Evolutionary conservation across 202 grass and related monocot species (phyloP), one percentile per base, ranked within the genome.

Genomic region (Hordeum pubiflorum): DNA sequence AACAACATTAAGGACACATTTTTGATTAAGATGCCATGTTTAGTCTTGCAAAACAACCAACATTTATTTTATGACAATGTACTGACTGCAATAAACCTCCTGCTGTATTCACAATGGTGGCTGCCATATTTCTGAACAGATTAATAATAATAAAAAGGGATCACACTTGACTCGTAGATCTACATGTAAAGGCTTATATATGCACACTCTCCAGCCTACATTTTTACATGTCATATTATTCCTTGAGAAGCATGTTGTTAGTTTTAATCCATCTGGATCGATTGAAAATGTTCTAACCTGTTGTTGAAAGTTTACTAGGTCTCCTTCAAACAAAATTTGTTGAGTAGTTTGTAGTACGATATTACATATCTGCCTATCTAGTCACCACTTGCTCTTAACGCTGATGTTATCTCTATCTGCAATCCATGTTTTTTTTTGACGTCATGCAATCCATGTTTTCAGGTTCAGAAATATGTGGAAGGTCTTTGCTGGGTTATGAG

Each of bases 401-500:
- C 11, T 73, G 63, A 72, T 81, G 39, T 66, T 59, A 36, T 77
- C 40, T 82, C 23, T 77, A 9, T 82, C 57, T 63, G 68, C 37
- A 60, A 60, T 86, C 37, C 58, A 73, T 65, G 24, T 58, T 89
- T 80, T 82, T 69, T 14, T 50, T 17, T 50, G 14, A 50, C 44
- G 4, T 50, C 14, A 50, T 63, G 68, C 37, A 66, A 60, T 86
- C 43, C 63, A 74, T 68, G 76, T 89, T 84, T 84, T 69, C 92
- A 99, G 96, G 92, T 89, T 71, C 96, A 93, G 84, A 99, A 95
- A 86, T 99, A 89, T 83, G 92, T 89, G 63, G 96, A 98, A 93
- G 96, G 96, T 60, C 92, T 99, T 83, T 99, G 96, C 80, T 98
- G 96, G 96, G 89, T 99, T 77, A 95, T 95, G 96, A 88, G 90